phyloP scores from a whole-genome alignment of 371 early-diverging fungal genomes.

The Edhazardia aedis region DNA sequence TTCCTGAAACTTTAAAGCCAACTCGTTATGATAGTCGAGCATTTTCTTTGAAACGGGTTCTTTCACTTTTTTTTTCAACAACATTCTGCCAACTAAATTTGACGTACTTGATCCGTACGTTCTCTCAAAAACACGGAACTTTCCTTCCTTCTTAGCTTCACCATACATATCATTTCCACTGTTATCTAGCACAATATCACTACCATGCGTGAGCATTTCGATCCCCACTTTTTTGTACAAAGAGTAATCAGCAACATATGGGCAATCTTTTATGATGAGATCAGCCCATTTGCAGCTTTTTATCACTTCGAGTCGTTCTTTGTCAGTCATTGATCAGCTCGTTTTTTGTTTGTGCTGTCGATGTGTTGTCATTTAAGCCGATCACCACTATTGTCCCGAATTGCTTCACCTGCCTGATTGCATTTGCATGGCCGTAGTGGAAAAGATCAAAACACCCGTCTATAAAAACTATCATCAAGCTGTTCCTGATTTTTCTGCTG shows the following conservation, averaged over 20 bases:
- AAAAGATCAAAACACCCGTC: conserved; percentile 47
- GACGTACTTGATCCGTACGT: conserved; percentile 74
- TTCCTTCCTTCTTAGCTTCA: conserved; percentile 54
- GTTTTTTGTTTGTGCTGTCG: conserved; percentile 72
- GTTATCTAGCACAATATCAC: conserved; percentile 70
- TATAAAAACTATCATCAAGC: too few species aligned
- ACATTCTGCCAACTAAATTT: conserved; percentile 75
- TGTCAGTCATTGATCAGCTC: conserved; percentile 74
- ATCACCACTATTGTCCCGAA: conserved; percentile 74
- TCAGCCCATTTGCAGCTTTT: conserved; percentile 84
- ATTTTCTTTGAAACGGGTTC: too few species aligned
- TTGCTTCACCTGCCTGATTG: conserved; percentile 68
- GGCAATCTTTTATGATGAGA: conserved; percentile 66
- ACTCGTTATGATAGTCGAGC: background rate
- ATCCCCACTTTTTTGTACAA: conserved; percentile 57
- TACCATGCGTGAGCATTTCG: conserved; percentile 76
- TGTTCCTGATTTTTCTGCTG: too few species aligned
- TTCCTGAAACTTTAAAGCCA: too few species aligned
- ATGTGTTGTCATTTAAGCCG: conserved; percentile 73
- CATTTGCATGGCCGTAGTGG: conserved; percentile 59
- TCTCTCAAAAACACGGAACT: conserved; percentile 58
- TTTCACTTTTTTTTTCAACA: conserved; percentile 48
- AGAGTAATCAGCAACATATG: conserved; percentile 65
- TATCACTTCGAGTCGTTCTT: conserved; percentile 71
- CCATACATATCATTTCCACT: conserved; percentile 80